phyloP scores from a whole-genome alignment of 305 asterid genomes.

The Solanum chacoense region DNA sequence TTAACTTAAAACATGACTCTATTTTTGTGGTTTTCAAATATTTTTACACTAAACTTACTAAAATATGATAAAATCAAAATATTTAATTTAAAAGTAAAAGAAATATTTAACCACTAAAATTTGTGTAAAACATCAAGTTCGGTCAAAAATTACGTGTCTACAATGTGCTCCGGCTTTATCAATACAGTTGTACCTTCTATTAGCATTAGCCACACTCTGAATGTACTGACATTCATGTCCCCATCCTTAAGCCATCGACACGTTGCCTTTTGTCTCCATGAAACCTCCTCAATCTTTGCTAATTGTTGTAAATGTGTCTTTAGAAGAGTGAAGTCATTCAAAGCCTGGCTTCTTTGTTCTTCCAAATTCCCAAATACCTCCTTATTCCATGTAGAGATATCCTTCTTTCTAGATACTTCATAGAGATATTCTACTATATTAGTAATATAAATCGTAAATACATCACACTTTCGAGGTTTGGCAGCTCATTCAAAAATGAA shows the following conservation, averaged over 20 bases:
- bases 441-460: not conserved
- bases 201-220: not conserved
- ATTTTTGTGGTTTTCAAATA: too few relatives aligned
- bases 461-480: not conserved
- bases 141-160: too few relatives aligned
- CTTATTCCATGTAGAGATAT: not conserved
- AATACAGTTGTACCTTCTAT: not conserved
- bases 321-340: not conserved
- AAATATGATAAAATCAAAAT: too few relatives aligned
- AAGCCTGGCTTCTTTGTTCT: not conserved
- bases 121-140: too few relatives aligned
- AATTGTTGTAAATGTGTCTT: not conserved
- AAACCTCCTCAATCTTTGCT: not conserved
- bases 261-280: not conserved
- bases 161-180: too few relatives aligned
- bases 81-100: too few relatives aligned
- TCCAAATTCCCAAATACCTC: not conserved
- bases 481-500: not conserved
- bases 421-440: not conserved
- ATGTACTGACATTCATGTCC: accelerated
- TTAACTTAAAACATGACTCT: too few relatives aligned
- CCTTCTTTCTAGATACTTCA: not conserved
- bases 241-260: not conserved
- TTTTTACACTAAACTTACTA: too few relatives aligned
- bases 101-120: too few relatives aligned